A percentile compares a stretch with the other conserved stretches of the same genome.
Conservation (phyloP, 768 basidiomycete genomes). For the Boletus tylopilopsis region DNA sequence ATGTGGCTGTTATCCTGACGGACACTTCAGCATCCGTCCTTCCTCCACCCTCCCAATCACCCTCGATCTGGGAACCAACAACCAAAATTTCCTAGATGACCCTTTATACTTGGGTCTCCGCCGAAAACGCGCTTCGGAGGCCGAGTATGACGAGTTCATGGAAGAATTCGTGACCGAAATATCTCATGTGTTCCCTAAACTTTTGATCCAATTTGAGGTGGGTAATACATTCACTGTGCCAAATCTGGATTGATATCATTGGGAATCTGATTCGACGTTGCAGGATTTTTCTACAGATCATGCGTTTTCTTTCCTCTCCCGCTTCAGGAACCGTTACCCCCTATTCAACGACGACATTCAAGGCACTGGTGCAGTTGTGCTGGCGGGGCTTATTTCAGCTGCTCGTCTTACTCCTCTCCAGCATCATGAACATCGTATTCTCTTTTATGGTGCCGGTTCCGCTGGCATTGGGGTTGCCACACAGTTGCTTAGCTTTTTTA, state of each 20-base stretch:
- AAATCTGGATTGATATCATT: too few species aligned
- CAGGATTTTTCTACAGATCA: slow-evolving; percentile 92
- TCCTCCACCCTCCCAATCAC: slow-evolving; percentile 78
- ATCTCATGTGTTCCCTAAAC: slow-evolving; percentile 66
- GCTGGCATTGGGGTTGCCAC: slow-evolving; percentile 91
- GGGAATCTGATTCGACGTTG: too few species aligned
- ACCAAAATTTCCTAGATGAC: slow-evolving; percentile 71
- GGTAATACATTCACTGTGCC: too few species aligned
- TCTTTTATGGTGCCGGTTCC: slow-evolving; percentile 91
- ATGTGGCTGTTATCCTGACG: background rate
- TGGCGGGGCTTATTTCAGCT: slow-evolving; percentile 87
- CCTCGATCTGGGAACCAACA: slow-evolving; percentile 90
- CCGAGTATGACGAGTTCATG: slow-evolving; percentile 78
- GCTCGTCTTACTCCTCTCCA: slow-evolving; percentile 68
- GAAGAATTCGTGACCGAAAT: slow-evolving; percentile 92
- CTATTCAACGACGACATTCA: slow-evolving; percentile 93
- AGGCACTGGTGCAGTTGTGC: slow-evolving; percentile 87
- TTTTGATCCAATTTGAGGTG: slow-evolving; percentile 84
- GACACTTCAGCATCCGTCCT: slow-evolving; percentile 58
- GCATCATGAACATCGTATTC: slow-evolving; percentile 72
- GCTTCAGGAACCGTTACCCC: slow-evolving; percentile 71
- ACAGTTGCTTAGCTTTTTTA: slow-evolving; percentile 89
- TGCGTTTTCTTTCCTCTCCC: slow-evolving; percentile 80
- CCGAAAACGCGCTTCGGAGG: slow-evolving; percentile 58
- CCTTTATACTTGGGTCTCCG: slow-evolving; percentile 87